Evolutionary conservation across 306 rosid species (phyloP).

Genomic region (Dalbergia cochinchinensis): DNA sequence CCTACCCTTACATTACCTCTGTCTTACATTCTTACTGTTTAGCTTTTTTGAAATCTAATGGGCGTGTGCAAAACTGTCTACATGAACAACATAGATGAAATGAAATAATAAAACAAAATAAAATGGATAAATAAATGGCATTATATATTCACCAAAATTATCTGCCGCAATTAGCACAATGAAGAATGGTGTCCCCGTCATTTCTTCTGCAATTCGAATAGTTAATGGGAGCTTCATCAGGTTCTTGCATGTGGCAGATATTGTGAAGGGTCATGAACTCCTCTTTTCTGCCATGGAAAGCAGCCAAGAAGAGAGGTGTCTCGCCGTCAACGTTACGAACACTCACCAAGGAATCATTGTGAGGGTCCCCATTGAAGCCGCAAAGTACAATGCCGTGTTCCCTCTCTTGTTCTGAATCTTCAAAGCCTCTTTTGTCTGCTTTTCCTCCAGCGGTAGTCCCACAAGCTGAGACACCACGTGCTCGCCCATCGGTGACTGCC

Average conservation of each 20-base stretch:
- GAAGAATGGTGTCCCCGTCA: conserved; percentile 63
- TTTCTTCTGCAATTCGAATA: conserved; percentile 47
- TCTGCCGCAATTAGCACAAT: conserved; percentile 55
- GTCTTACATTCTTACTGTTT: too few relatives aligned
- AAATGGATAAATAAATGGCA: too few relatives aligned
- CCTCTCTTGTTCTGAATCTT: conserved; percentile 16
- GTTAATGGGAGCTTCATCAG: not conserved
- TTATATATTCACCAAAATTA: conserved; percentile 32
- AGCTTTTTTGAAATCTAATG: too few relatives aligned
- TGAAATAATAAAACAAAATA: too few relatives aligned
- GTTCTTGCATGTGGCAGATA: not conserved
- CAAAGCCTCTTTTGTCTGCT: not conserved
- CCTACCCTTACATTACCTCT: too few relatives aligned
- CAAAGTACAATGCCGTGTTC: conserved; percentile 58
- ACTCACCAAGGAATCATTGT: conserved; percentile 45
- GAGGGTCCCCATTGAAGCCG: conserved; percentile 51
- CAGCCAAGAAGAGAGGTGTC: conserved; percentile 69
- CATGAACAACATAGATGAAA: too few relatives aligned
- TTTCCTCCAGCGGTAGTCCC: rapidly evolving
- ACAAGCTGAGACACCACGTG: conserved; percentile 39
- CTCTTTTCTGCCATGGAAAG: conserved; percentile 49
- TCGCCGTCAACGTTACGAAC: conserved; percentile 53
- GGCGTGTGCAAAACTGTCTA: too few relatives aligned
- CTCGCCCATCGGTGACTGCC: conserved; percentile 56
- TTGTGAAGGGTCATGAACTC: conserved; percentile 57